A percentile compares a stretch with the other conserved stretches of the same genome.
phyloP scores from a whole-genome alignment of 495 filamentous ascomycete species.

The Penicillium odoratum region DNA sequence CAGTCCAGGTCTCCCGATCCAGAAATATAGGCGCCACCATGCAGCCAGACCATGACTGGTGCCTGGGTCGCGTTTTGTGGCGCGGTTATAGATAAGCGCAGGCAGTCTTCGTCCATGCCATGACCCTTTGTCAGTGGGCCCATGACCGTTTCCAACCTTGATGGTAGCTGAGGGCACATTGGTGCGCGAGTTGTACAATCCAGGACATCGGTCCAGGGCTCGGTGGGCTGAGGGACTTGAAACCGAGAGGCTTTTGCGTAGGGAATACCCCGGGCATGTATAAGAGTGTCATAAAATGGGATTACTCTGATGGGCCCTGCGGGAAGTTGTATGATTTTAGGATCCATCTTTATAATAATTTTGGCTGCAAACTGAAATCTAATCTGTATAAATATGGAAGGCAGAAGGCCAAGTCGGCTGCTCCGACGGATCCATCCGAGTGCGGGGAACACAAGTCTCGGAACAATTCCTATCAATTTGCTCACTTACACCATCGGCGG shows the following conservation, averaged over 20 bases:
- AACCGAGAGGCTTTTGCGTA: slow-evolving; percentile 15
- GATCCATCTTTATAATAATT: neutral
- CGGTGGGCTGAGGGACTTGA: slow-evolving; percentile 5
- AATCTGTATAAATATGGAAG: neutral
- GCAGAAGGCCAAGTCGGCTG: neutral
- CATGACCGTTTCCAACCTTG: neutral
- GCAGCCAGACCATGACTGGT: slow-evolving; percentile 17
- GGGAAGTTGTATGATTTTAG: neutral
- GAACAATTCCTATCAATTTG: too few relatives aligned
- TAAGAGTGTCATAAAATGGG: neutral
- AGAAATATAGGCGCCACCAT: slow-evolving; percentile 15
- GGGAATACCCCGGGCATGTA: slow-evolving; percentile 13
- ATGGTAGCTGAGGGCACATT: neutral
- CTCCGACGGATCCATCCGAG: neutral
- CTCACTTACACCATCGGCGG: too few relatives aligned
- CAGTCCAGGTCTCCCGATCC: slow-evolving; percentile 16
- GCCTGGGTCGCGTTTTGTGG: slow-evolving; percentile 7
- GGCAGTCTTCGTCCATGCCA: slow-evolving; percentile 9
- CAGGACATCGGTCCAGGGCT: slow-evolving; percentile 2
- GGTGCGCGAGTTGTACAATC: neutral
- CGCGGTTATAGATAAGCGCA: slow-evolving; percentile 8
- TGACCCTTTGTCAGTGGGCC: neutral
- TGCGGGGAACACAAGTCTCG: neutral
- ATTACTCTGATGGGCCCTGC: neutral
- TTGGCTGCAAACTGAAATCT: too few relatives aligned